Conservation (phyloP, 2,329 filamentous ascomycete species). For the Clathrospora elynae region DNA sequence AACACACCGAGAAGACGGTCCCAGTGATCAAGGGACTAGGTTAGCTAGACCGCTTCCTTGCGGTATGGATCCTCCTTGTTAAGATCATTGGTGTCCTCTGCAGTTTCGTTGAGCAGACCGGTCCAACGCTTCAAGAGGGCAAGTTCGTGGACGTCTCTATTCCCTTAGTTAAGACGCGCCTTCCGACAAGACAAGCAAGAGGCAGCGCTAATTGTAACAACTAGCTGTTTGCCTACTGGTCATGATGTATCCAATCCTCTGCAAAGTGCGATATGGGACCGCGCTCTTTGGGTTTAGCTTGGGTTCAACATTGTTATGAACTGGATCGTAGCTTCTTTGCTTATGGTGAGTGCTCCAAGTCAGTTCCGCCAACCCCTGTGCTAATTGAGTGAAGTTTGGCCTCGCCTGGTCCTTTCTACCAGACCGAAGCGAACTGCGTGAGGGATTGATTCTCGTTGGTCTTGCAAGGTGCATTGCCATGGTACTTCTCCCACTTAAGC, state of each 20-base stretch:
- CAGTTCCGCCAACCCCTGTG: slow-evolving; percentile 2
- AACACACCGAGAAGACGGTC: slow-evolving; percentile 2
- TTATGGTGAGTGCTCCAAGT: slow-evolving; percentile 66
- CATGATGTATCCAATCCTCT: slow-evolving; percentile 90
- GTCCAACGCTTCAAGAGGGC: slow-evolving; percentile 66
- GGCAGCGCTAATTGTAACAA: too few species aligned
- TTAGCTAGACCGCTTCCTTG: slow-evolving; percentile 12
- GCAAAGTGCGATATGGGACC: slow-evolving; percentile 77
- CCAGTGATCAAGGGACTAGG: slow-evolving; percentile 43
- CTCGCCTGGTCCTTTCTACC: slow-evolving; percentile 61
- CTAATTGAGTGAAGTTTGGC: slow-evolving; percentile 54
- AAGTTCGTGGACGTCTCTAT: slow-evolving; percentile 71
- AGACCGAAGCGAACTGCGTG: slow-evolving; percentile 48
- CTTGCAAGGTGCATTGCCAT: slow-evolving; percentile 82
- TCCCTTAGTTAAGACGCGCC: too few species aligned
- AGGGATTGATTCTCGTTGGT: slow-evolving; percentile 75
- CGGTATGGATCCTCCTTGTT: slow-evolving; percentile 70
- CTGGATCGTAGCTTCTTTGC: slow-evolving; percentile 79
- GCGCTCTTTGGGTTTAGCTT: slow-evolving; percentile 73
- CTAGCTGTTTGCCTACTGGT: slow-evolving; percentile 77
- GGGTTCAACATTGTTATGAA: slow-evolving; percentile 73
- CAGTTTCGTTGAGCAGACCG: slow-evolving; percentile 69
- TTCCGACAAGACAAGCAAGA: too few species aligned
- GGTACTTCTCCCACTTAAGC: slow-evolving; percentile 59
- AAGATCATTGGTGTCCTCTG: slow-evolving; percentile 60